A percentile compares a stretch with the other conserved stretches of the same genome.
Conservation (phyloP, 2,329 filamentous ascomycete genomes). For the Pseudocercospora cruenta region DNA sequence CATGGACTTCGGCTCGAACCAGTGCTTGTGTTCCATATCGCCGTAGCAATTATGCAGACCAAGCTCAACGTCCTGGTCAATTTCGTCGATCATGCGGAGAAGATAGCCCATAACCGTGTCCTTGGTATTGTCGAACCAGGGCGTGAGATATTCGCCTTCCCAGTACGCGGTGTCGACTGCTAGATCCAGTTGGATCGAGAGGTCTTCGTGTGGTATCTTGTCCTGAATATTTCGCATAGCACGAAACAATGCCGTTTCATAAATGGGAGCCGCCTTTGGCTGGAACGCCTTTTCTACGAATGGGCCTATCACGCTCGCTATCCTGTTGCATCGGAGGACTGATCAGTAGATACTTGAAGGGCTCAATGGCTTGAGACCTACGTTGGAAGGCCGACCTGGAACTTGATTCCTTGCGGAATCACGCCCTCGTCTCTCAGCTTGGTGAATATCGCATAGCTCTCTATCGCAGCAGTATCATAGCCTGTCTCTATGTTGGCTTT, state of each 20-base stretch:
- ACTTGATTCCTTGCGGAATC: slow-evolving; percentile 33
- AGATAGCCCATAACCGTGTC: slow-evolving; percentile 42
- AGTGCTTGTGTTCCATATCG: slow-evolving; percentile 49
- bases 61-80: slow-evolving; percentile 44
- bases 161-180: slow-evolving; percentile 39
- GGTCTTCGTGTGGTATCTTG: slow-evolving; percentile 39
- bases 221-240: slow-evolving; percentile 35
- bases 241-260: slow-evolving; percentile 37
- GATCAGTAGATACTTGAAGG: background rate
- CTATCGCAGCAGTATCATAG: slow-evolving; percentile 39
- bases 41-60: slow-evolving; percentile 55
- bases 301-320: slow-evolving; percentile 30
- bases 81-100: slow-evolving; percentile 34
- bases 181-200: slow-evolving; percentile 38
- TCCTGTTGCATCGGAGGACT: background rate
- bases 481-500: slow-evolving; percentile 30
- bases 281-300: slow-evolving; percentile 33
- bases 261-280: slow-evolving; percentile 36
- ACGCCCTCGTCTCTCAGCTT: slow-evolving; percentile 35
- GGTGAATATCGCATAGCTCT: slow-evolving; percentile 39
- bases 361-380: background rate
- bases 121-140: slow-evolving; percentile 37
- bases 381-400: slow-evolving; percentile 41
- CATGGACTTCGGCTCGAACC: slow-evolving; percentile 45
- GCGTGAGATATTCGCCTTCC: slow-evolving; percentile 29